Percentiles rank a stretch among this genome's conserved stretches.
Conservation (phyloP, 352 stramenopile species). For the Globisporangium radiosum region DNA sequence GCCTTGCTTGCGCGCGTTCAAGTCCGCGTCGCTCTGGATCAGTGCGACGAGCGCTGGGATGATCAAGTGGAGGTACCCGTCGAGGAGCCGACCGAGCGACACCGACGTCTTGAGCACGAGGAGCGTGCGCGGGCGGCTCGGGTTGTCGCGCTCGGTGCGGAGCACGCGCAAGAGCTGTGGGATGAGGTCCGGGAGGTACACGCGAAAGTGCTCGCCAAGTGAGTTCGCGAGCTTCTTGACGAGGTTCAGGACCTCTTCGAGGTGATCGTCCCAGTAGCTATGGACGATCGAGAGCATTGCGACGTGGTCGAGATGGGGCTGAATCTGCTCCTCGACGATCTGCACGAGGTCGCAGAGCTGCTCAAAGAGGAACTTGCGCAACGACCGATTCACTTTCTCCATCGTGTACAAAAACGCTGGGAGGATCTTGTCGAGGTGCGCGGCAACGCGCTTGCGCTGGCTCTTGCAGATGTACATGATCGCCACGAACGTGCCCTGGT, state of each 20-base stretch:
- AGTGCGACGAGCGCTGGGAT: constrained; percentile 76
- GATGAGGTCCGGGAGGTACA: constrained; percentile 86
- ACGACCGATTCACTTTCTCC: constrained; percentile 75
- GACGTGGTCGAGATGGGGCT: constrained; percentile 82
- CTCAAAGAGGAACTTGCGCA: constrained; percentile 95
- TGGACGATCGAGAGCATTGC: constrained; percentile 79
- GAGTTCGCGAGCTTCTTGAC: constrained; percentile 91
- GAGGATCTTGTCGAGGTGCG: constrained; percentile 96
- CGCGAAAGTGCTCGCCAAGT: constrained; percentile 79
- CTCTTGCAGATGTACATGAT: constrained; percentile 99
- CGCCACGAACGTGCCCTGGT: constrained; percentile 96
- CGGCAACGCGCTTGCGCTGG: constrained; percentile 90
- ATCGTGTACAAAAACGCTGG: constrained; percentile 96
- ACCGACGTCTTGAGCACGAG: constrained; percentile 77
- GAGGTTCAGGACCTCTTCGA: constrained; percentile 96
- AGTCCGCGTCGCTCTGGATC: constrained; percentile 78
- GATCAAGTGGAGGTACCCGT: constrained; percentile 83
- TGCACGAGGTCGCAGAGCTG: constrained; percentile 94
- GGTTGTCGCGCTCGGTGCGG: constrained; percentile 64
- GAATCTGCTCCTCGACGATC: constrained; percentile 96
- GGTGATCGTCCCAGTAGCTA: constrained; percentile 88
- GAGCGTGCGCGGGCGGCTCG: constrained; percentile 59
- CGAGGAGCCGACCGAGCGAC: constrained; percentile 62
- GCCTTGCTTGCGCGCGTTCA: constrained; percentile 76
- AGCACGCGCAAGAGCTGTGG: constrained; percentile 86